Base-by-base conservation (phyloP, 176 grass and related monocot species). In the Aechmea fasciata region DNA sequence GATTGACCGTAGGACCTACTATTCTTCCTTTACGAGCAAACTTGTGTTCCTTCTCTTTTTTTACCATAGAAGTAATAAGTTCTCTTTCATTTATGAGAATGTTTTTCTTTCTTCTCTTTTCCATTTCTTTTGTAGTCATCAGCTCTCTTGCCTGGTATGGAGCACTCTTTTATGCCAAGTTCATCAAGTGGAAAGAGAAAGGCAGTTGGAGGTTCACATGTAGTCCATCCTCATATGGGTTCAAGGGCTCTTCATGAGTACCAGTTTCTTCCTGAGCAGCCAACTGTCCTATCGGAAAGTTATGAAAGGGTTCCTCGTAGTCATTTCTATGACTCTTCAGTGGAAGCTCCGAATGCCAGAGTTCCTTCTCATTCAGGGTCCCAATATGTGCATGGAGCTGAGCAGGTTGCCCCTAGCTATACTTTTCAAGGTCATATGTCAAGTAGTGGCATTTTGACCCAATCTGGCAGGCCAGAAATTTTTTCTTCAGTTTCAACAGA, bases 251-350 rank as follows among this genome's bases (percentile, higher is more conserved):
- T 83, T 68, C 86, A 71, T 55, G 94, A 93, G 54, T 90, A 93
- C 19, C 94, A 88, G 59, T 99, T 99, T 83, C 77, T 99, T 69
- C 87, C 94, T 15, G 84, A 99, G 66, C 87, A 90, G 64, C 75
- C 93, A 67, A 87, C 68, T 64, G 75, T 50, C 53, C 19, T 13
- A 41, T 69, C 66, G 28, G 85, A 85, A 68, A 69, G 71, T 67
- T 79, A 85, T 81, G 93, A 97, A 67, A 82, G 80, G 77, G 74
- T 72, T 67, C 73, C 71, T 55, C 81, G 77, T 54, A 55, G 84
- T 0, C 82, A 69, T 61, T 83, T 75, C 20, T 93, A 87, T 80
- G 84, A 93, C 71, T 66, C 74, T 83, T 57, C 87, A 74, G n/a
- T 68, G 11, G 83, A 91, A 61, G 85, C 23, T 28, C 57, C 77